Conservation (phyloP, 352 stramenopile species). For the Pythium aquatile region DNA sequence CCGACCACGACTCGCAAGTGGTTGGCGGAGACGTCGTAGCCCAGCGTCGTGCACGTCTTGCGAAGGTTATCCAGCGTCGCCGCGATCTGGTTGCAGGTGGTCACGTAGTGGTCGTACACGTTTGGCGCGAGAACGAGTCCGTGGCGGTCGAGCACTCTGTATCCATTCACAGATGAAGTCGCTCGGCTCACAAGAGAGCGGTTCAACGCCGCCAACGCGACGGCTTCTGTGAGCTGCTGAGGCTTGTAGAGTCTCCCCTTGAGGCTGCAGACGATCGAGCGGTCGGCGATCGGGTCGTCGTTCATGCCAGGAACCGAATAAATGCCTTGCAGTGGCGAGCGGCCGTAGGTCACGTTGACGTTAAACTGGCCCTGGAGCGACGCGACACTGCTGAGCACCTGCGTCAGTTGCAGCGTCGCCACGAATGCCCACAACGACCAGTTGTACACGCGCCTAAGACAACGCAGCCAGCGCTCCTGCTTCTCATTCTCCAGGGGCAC, state of each 20-base stretch:
- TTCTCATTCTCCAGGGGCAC: neutral
- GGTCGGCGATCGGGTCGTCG: conserved; percentile 51
- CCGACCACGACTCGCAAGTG: conserved; percentile 29
- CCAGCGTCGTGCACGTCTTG: conserved; percentile 11
- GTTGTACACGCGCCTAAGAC: conserved; percentile 2
- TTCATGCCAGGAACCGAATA: conserved; percentile 29
- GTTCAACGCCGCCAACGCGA: conserved; percentile 7
- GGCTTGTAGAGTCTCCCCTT: conserved; percentile 38
- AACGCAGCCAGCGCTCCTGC: neutral
- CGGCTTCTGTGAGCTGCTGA: conserved; percentile 34
- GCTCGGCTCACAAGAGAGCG: neutral
- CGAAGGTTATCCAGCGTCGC: conserved; percentile 17
- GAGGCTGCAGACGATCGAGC: conserved; percentile 42
- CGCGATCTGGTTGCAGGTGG: conserved; percentile 21
- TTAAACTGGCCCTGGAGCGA: conserved; percentile 28
- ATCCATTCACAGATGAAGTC: neutral
- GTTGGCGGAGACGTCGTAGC: conserved; percentile 26
- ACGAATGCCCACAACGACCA: conserved; percentile 2
- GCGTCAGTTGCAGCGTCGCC: conserved; percentile 4
- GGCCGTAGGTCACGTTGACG: conserved; percentile 18
- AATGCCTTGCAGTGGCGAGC: conserved; percentile 1
- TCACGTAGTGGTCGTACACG: conserved; percentile 8
- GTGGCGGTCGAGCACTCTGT: conserved; percentile 17
- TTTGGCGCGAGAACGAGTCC: neutral
- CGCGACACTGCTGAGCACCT: neutral